phyloP scores from a whole-genome alignment of 306 rosid species.

The Arachis stenosperma region DNA sequence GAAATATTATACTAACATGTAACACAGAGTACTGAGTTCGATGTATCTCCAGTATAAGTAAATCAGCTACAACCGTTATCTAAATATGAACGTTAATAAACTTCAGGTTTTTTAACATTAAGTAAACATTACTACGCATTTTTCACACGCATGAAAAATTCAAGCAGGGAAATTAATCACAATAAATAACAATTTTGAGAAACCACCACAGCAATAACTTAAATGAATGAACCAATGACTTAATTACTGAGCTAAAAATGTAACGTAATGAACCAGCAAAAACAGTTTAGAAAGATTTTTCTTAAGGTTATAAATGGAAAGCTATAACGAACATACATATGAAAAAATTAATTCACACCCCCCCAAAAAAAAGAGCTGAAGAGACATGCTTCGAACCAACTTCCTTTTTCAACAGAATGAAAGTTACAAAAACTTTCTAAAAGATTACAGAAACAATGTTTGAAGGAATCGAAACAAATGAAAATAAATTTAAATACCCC shows the following conservation, averaged over 20 bases:
- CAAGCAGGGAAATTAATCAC: neutral
- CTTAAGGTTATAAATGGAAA: neutral
- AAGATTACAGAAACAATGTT: neutral
- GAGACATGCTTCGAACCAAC: neutral
- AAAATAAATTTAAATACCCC: conserved; percentile 22
- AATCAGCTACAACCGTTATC: neutral
- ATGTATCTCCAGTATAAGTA: conserved; percentile 9
- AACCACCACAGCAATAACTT: neutral
- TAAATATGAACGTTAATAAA: neutral
- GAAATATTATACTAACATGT: neutral
- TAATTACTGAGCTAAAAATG: neutral
- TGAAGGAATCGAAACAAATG: neutral
- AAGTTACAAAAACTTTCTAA: neutral
- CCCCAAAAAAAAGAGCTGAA: neutral
- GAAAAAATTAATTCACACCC: neutral
- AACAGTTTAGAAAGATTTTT: neutral
- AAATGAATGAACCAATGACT: neutral
- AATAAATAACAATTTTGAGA: neutral
- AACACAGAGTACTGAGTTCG: neutral
- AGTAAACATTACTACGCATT: neutral
- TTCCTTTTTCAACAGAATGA: neutral
- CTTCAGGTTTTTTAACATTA: conserved; percentile 6
- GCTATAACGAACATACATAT: neutral
- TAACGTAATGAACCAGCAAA: conserved; percentile 2
- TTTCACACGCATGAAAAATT: neutral